These are phyloP conservation scores for Populus deltoides DNA, from an alignment of 345 rosid species.

Conservation along the genomic window DNA sequence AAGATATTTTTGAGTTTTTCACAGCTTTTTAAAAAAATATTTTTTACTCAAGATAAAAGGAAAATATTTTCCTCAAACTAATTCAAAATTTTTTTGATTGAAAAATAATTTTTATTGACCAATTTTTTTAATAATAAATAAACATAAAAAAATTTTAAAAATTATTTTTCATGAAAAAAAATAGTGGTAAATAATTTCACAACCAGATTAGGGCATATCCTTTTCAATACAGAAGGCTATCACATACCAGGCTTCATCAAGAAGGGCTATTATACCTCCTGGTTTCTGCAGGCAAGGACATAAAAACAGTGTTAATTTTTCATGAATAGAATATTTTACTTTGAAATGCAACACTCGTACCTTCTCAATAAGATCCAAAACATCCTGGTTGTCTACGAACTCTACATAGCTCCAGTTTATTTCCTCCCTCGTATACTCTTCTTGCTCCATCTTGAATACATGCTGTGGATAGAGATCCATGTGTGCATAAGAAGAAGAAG, in stretches of 20 bases:
- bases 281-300: conserved; percentile 59
- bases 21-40: too few species aligned
- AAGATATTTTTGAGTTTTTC: too few species aligned
- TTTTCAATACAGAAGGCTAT: neutral
- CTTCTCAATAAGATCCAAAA: conserved; percentile 73
- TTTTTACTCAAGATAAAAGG: too few species aligned
- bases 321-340: neutral
- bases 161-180: neutral
- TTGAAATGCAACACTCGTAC: conserved; percentile 17
- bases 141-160: too few species aligned
- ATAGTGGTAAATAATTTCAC: neutral
- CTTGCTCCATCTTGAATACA: conserved; percentile 82
- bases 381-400: conserved; percentile 75
- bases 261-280: conserved; percentile 70
- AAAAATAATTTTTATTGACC: too few species aligned
- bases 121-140: too few species aligned
- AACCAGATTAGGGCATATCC: neutral
- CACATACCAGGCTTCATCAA: conserved; percentile 77
- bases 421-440: conserved; percentile 64
- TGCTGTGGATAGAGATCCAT: conserved; percentile 42
- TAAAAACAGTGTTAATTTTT: neutral
- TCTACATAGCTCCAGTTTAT: conserved; percentile 80
- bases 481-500: neutral
- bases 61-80: too few species aligned
- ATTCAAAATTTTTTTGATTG: too few species aligned